Evolutionary conservation across 2,329 filamentous ascomycete species (phyloP).

Genomic region (Fusarium burgessii): DNA sequence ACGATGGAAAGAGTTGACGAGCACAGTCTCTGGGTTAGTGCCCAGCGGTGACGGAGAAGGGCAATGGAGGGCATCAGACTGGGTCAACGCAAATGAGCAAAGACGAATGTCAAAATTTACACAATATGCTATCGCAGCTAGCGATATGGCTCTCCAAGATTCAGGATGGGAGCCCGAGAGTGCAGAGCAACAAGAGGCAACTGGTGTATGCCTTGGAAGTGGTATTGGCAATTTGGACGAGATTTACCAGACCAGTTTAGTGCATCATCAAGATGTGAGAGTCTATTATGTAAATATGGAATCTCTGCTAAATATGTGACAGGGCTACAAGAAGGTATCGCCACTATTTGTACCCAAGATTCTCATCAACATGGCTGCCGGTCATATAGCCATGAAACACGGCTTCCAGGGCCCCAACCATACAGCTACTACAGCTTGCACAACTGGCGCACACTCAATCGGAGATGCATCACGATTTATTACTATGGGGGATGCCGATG

Average conservation of each 20-base stretch:
- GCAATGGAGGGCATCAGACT: constrained; percentile 66
- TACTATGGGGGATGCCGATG: constrained; percentile 87
- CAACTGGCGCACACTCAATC: constrained; percentile 93
- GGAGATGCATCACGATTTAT: constrained; percentile 96
- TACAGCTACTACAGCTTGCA: constrained; percentile 92
- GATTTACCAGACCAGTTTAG: constrained; percentile 84
- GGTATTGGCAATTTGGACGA: constrained; percentile 96
- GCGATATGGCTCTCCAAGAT: constrained; percentile 87
- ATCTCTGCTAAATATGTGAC: constrained; percentile 20
- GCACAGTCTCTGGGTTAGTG: constrained; percentile 86
- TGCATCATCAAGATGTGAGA: constrained; percentile 78
- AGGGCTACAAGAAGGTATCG: constrained; percentile 94
- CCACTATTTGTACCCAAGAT: constrained; percentile 93
- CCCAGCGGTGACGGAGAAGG: constrained; percentile 62
- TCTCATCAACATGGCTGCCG: constrained; percentile 93
- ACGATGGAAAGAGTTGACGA: constrained; percentile 79
- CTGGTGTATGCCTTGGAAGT: constrained; percentile 92
- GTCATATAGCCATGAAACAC: constrained; percentile 93
- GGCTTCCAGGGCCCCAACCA: constrained; percentile 93
- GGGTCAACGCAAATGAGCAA: constrained; percentile 65
- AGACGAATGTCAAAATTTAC: constrained; percentile 91
- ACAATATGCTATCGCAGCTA: constrained; percentile 89
- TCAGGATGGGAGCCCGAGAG: constrained; percentile 77
- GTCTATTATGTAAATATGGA: neutral
- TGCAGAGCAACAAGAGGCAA: constrained; percentile 75